These are phyloP conservation scores for Phaffia australis DNA, from an alignment of 768 basidiomycete genomes.

Conservation along the genomic window DNA sequence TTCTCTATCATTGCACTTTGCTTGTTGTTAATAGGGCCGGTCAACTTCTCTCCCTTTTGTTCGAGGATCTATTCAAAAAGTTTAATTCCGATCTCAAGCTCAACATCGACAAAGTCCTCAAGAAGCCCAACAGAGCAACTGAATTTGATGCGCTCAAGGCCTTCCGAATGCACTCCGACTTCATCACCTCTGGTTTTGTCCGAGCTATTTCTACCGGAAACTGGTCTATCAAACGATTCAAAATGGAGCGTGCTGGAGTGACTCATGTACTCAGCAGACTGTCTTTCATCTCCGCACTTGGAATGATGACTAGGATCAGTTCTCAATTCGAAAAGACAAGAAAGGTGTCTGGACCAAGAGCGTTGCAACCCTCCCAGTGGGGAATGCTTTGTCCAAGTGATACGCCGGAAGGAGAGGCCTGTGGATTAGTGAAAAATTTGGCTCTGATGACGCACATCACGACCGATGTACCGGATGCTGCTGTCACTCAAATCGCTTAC, in stretches of 20 bases:
- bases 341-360: constrained; percentile 94
- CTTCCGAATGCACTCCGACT: constrained; percentile 92
- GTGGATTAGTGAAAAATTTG: constrained; percentile 94
- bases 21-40: constrained; percentile 78
- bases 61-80: constrained; percentile 97
- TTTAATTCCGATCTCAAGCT: constrained; percentile 92
- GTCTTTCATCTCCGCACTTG: constrained; percentile 91
- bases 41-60: constrained; percentile 84
- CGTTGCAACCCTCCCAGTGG: constrained; percentile 97
- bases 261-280: constrained; percentile 93
- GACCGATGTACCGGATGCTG: constrained; percentile 93
- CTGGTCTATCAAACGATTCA: constrained; percentile 97
- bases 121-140: constrained; percentile 84
- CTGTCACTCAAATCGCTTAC: constrained; percentile 75
- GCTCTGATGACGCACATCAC: constrained; percentile 99
- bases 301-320: constrained; percentile 99
- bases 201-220: constrained; percentile 98
- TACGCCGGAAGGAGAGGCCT: constrained; percentile 98
- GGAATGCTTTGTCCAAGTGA: constrained; percentile 96
- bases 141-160: constrained; percentile 91
- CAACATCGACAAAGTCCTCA: constrained; percentile 91
- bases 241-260: constrained; percentile 97
- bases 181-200: constrained; percentile 88
- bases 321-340: constrained; percentile 99
- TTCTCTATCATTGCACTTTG: background rate